Conservation (phyloP, 2,329 filamentous ascomycete species). For the Trichoderma breve region DNA sequence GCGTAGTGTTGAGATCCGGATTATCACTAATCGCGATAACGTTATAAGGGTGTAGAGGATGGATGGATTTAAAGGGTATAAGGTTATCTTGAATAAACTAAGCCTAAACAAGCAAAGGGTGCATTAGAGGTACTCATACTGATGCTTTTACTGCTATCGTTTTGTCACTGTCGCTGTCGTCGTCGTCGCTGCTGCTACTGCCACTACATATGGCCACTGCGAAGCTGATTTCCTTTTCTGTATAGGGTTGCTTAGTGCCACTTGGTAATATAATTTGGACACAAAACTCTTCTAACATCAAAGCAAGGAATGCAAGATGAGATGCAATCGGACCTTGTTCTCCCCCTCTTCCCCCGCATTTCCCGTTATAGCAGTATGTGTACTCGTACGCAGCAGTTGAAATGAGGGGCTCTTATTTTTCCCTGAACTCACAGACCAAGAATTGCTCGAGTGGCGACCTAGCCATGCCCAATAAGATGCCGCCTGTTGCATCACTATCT, state of each 20-base stretch:
- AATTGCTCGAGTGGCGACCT: constrained; percentile 1
- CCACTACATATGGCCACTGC: not conserved
- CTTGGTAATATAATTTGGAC: not conserved
- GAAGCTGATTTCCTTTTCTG: not conserved
- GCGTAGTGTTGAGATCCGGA: not conserved
- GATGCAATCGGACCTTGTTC: not conserved
- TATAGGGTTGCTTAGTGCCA: not conserved
- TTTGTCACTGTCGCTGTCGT: not conserved
- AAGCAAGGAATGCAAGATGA: not conserved
- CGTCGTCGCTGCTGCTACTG: not conserved
- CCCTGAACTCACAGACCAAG: not conserved
- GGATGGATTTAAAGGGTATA: not conserved
- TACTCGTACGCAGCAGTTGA: not conserved
- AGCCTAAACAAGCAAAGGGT: not conserved
- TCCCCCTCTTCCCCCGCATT: not conserved
- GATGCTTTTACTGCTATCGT: not conserved
- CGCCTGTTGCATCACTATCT: constrained; percentile 8
- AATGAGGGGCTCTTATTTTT: not conserved
- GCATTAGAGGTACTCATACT: not conserved
- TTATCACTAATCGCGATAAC: not conserved
- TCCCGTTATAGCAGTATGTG: not conserved
- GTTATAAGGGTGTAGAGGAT: not conserved
- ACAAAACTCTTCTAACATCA: not conserved
- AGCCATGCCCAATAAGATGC: not conserved
- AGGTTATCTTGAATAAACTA: not conserved